Evolutionary conservation across 1,284 basidiomycete genomes (phyloP), one percentile per base, ranked within the genome.

Genomic region (Boletus chippewaensis): DNA sequence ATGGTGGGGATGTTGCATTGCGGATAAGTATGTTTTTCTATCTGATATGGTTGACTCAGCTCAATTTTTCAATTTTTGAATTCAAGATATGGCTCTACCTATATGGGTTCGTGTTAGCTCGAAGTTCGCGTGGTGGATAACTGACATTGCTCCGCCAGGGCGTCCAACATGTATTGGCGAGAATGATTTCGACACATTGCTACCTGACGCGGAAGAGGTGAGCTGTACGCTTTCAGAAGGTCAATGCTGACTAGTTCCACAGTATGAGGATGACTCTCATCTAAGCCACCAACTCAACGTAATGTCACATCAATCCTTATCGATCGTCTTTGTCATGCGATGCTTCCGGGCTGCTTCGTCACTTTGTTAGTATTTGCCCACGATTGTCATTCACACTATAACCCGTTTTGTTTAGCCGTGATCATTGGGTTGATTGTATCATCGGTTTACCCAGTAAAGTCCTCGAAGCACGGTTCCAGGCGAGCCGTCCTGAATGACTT

Each of bases 1-100:
- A 43, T 93, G 90, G 90, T 91, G 87, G 84, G 74, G 78, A 20
- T 90, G 87, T 61, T 77, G 81, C 60, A 73, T 85, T 38, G 77
- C 83, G 48, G 90, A 92, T 63, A 79, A 83, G 84, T 87, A 62
- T 46, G 76, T 64, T 43, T 54, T 13, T 54, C 26, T 31, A 20
- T 49, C 41, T 22, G 42, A 49, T 52, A 22, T 8, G 10, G 38
- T 42, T 39, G 36, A 41, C 18, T 41, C 12, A n/a, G 32, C 47
- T 52, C 51, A 46, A 52, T 22, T 15, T 45, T 48, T 52, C 51
- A 46, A 52, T 22, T 15, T 45, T 48, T 32, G 49, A 40, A 38
- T 44, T 52, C 32, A 57, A 83, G 81, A 61, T 82, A 82, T 66
- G 77, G 79, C 6, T 81, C 81, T 18, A 73, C 83, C 26, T 87